Base-by-base conservation (phyloP, 2,329 filamentous ascomycete species). In the Diaporthe nobilis region DNA sequence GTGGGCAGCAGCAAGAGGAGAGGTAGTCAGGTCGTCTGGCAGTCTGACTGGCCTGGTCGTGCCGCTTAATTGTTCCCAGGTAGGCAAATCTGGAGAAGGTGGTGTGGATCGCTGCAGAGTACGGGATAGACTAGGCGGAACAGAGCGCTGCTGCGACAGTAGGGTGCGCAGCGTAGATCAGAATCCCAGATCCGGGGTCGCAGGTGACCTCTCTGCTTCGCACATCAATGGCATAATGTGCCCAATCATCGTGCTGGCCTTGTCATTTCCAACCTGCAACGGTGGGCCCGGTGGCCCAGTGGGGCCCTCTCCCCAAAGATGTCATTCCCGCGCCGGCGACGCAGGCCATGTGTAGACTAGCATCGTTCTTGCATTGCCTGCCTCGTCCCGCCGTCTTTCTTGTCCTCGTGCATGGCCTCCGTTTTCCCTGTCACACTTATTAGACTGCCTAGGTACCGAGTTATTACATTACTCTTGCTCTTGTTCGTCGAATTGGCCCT, bases 71-170 rank as follows among this genome's bases (percentile, higher is more conserved):
- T 44, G 60, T 47, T 47, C 60, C 60, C 42, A 51, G 71, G 42
- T 39, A 39, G 44, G n/a, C 15, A 61, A 63, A 47, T 61, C 70
- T 61, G 70, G 70, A 72, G 70, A 72, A 72, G 70, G 55, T 49
- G 70, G 70, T 72, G 70, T 72, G 70, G 70, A 60, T 60, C 70
- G 34, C 55, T 10, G 71, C 44, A 53, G 25, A 72, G 55, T 53
- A 73, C 71, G 71, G 71, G 71, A 47, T 63, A 65, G 42, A 49
- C 37, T 60, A 53, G 55, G n/a, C 47, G 22, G 20, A 25, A 51
- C 34, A 55, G 34, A 53, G 47, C 22, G 47, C 20, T 22, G 61
- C 17, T 65, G 61, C 42, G 61, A 44, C 60, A 63, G 15, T 47
- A 47, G 60, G 42, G 39, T 34, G 61, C 20, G 44, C 44, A 53